Conservation (phyloP, 2,329 filamentous ascomycete genomes). For the Colletotrichum tofieldiae region DNA sequence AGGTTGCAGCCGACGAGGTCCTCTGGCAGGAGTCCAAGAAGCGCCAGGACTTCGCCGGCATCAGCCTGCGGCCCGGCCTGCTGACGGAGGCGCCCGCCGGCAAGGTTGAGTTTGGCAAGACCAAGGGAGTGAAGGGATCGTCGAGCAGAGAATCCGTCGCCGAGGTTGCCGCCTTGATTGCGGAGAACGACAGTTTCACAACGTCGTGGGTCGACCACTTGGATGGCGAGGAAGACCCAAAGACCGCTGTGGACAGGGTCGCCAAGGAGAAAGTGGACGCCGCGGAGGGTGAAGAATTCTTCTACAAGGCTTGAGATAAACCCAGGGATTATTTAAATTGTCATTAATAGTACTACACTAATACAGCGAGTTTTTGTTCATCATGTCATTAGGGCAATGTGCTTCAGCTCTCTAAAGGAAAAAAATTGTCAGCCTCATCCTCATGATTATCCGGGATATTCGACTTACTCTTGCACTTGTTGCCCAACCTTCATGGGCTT, state of each 20-base stretch:
- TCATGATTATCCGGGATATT: not conserved
- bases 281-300: slow-evolving; percentile 66
- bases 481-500: slow-evolving; percentile 71
- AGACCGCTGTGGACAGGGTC: slow-evolving; percentile 63
- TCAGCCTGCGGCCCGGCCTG: slow-evolving; percentile 68
- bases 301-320: slow-evolving; percentile 47
- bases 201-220: slow-evolving; percentile 70
- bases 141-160: slow-evolving; percentile 75
- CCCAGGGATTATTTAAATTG: not conserved
- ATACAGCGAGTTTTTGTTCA: slow-evolving; percentile 23
- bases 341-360: slow-evolving; percentile 31
- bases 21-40: slow-evolving; percentile 65
- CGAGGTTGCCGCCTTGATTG: slow-evolving; percentile 67
- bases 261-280: slow-evolving; percentile 66
- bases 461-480: slow-evolving; percentile 69
- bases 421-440: not conserved
- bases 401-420: slow-evolving; percentile 63
- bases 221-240: slow-evolving; percentile 66
- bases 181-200: slow-evolving; percentile 64
- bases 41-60: slow-evolving; percentile 61
- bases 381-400: slow-evolving; percentile 65
- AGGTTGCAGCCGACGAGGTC: slow-evolving; percentile 72
- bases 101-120: slow-evolving; percentile 64
- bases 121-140: slow-evolving; percentile 53
- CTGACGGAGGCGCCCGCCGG: slow-evolving; percentile 66